These are phyloP conservation scores for Ophiostoma triangulosporum DNA, from an alignment of 2,329 filamentous ascomycete species.

Conservation along the genomic window DNA sequence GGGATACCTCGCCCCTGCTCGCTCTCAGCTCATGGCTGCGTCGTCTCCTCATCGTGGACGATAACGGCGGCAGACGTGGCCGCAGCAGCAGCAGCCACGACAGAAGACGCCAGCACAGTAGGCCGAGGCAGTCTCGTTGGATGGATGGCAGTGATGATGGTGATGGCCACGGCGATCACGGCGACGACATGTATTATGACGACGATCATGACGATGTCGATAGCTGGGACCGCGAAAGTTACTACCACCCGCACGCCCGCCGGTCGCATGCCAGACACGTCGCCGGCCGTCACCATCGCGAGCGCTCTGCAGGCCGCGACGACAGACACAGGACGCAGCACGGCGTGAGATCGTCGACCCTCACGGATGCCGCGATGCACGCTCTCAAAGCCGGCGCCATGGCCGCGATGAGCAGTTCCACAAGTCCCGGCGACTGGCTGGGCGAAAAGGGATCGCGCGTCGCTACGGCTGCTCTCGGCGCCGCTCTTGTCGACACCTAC, in stretches of 20 bases:
- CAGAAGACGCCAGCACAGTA: neutral
- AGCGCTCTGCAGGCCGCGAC: neutral
- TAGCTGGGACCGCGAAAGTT: neutral
- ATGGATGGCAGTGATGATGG: neutral
- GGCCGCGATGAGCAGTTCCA: constrained; percentile 14
- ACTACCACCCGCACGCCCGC: neutral
- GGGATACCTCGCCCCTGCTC: neutral
- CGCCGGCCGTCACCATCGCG: neutral
- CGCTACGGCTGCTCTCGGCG: constrained; percentile 17
- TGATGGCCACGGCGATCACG: too few relatives aligned
- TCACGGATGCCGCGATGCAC: constrained; percentile 7
- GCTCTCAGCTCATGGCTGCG: neutral
- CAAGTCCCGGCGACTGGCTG: constrained; percentile 15
- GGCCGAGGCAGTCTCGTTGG: neutral
- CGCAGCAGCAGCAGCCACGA: neutral
- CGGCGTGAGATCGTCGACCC: neutral
- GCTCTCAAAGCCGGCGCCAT: constrained; percentile 17
- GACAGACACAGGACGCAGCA: neutral
- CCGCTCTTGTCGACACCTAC: constrained; percentile 18
- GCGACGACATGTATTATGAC: neutral
- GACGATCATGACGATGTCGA: neutral
- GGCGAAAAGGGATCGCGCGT: constrained; percentile 17
- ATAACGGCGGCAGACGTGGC: neutral
- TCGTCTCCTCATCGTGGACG: neutral
- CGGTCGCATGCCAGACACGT: neutral